Evolutionary conservation across 164 flowering plant genomes (phyloP), one percentile per base, ranked within the genome.

Genomic region (Piper betle): DNA sequence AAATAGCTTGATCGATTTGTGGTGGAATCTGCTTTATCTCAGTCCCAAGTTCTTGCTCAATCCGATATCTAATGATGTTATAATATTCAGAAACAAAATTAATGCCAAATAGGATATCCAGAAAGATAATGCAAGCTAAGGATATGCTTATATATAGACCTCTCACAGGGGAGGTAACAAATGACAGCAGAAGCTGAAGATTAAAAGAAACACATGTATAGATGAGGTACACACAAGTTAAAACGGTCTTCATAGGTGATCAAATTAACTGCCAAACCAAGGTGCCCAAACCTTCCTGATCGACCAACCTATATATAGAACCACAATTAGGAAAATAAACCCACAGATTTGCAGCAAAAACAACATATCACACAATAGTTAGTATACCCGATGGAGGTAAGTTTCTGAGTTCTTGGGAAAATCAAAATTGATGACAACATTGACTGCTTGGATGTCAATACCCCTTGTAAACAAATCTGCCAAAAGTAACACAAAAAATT

Each of bases 11-110:
- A 71, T 94, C 99, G 42, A 94, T 91, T 61, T 88, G 93, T 0
- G 99, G 96, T 62, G 99, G 99, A 73, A 94, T 91, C 72, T 88
- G 99, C 77, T 91, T 94, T 46, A 94, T 94, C 75, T 94, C 99
- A 64, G 97, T 94, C 37, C 99, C 99, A 72, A 94, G 89, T 77
- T 94, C 99, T 81, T 94, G 99, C 71, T 94, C 99, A 67, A 91
- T 94, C 83, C 93, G 83, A 73, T 94, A 88, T 83, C 99, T 94
- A 83, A 63, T 48, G 52, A 33, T 46, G 11, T 10, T 10, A 9
- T 2, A 46, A 46, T 46, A 10, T 46, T 46, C 12, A 46, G 50
- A 2, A 15, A 46, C 15, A 15, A 3, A 46, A 46, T 15, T 10
- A 46, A 10, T 46, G 33, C 33, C 33, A 6, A 1, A 25, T 9